Evolutionary conservation across 1,139 yeast genomes (phyloP), one percentile per base, ranked within the genome.

Genomic region (Blastobotrys malaysiensis): DNA sequence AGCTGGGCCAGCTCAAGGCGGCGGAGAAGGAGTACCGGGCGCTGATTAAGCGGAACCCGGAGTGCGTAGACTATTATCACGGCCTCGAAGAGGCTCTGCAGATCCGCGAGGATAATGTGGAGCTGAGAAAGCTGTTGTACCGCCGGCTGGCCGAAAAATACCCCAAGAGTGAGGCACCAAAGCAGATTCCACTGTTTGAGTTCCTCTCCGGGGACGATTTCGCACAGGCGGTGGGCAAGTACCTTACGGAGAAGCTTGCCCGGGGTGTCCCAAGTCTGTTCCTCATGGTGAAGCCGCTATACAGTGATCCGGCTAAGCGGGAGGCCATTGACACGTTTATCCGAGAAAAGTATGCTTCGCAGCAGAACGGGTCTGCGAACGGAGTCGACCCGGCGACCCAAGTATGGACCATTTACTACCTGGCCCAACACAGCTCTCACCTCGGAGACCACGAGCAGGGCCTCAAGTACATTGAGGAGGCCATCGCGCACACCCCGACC

Each of bases 201-300:
- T 88, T 88, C 62, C 73, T 88, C 50, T 74, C 81, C 1, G 86
- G 88, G 9, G 77, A 78, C 9, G 67, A 59, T 46, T 60, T 86
- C 83, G 65, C 74, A 69, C 52, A 58, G 59, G 53, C 80, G 73
- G 65, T 82, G 76, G 44, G 66, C 64, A 51, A 68, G 1, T 93
- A 90, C 66, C 70, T 91, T 49, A 61, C 78, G 11, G 71, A 76
- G 2, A 88, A 85, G 66, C 78, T 95, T 63, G 73, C 78, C 57
- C 79, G 89, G 58, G 96, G 96, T 43, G 95, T 90, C 31, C 99
- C 99, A 3, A 88, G 97, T 0, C 80, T 95, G 5, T 93, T 91
- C 72, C 86, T 86, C 50, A 86, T 88, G 63, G 81, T 93, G 53
- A 90, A 91, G 71, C 88, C 95, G 1, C 76, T 91, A 59, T 90